Base-by-base conservation (phyloP, 2,329 filamentous ascomycete species). In the Sporothrix variecibatus region DNA sequence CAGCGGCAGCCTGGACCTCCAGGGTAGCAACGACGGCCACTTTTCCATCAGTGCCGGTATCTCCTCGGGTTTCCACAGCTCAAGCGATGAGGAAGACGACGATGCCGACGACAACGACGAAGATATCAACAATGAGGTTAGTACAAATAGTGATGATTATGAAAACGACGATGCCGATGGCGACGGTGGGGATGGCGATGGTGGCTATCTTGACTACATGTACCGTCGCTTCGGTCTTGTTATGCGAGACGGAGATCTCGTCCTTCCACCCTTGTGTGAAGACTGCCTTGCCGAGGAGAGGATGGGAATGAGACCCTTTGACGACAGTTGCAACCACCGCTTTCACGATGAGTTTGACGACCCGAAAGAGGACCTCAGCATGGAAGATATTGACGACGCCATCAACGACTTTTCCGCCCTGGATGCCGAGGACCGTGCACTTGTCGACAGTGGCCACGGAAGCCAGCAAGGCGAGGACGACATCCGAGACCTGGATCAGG, bases 21-120 rank as follows among this genome's bases (percentile, higher is more conserved):
- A 69, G 49, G 58, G 72, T 26, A 90, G 91, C 62, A 85, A 88
- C 75, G 90, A 90, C 75, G 91, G 91, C 70, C 88, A 89, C 17
- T 95, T 95, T 81, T 90, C 91, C 58, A 89, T 93, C 78, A 91
- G 90, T 79, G 88, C 90, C 56, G 92, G 92, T 70, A 92, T 93
- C 40, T 85, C 75, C 89, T 96, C 83, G 95, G 94, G 95, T 71
- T 98, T 98, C 83, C 95, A 94, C 80, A 97, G 94, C 83, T 96
- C 93, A 68, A 97, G 94, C 79, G 94, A 97, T 78, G 95, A 98
- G 82, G 96, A 98, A 77, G 96, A 98, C 77, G 95, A 98, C 78
- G 95, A 98, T 76, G 93, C 94, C 84, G 94, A 97, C 75, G 93
- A 94, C 74, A 92, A 92, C 77, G 92, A 95, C 77, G 92, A 94